Evolutionary conservation across 805 yeast species (phyloP).

Genomic region (Kluyveromyces siamensis): DNA sequence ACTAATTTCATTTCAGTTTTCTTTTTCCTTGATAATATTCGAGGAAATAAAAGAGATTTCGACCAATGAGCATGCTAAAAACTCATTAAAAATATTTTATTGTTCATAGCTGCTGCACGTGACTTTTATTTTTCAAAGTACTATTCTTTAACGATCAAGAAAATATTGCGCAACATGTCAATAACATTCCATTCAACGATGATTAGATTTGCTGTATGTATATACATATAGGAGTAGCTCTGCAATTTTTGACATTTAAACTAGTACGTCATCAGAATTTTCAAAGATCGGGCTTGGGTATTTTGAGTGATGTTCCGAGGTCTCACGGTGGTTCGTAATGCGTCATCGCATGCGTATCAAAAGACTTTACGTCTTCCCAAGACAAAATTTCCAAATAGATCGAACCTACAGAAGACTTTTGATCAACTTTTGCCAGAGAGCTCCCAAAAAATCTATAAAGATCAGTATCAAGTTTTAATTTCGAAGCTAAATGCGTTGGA

Average conservation of each 20-base stretch:
- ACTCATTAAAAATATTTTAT: background rate
- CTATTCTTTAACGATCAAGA: background rate
- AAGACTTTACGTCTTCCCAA: constrained; percentile 55
- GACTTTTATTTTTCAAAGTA: background rate
- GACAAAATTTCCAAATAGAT: constrained; percentile 58
- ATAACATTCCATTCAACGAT: too few relatives aligned
- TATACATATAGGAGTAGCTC: too few relatives aligned
- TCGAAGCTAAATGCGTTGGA: constrained; percentile 4
- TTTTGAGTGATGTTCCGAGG: background rate
- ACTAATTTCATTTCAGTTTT: background rate
- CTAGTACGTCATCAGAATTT: background rate
- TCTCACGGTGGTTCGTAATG: background rate
- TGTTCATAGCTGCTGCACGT: background rate
- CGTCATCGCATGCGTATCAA: constrained; percentile 33
- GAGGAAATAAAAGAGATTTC: background rate
- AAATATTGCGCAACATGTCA: background rate
- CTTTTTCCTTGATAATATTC: background rate
- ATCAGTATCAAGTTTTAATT: constrained; percentile 40
- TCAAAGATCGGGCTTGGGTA: background rate
- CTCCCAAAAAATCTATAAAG: constrained; percentile 51
- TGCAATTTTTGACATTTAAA: too few relatives aligned
- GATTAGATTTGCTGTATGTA: too few relatives aligned
- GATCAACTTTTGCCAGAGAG: constrained; percentile 40
- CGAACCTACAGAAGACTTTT: constrained; percentile 37
- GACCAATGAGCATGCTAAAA: background rate